Evolutionary conservation across 2,329 filamentous ascomycete genomes (phyloP), one percentile per base, ranked within the genome.

Genomic region (Colletotrichum aenigma): DNA sequence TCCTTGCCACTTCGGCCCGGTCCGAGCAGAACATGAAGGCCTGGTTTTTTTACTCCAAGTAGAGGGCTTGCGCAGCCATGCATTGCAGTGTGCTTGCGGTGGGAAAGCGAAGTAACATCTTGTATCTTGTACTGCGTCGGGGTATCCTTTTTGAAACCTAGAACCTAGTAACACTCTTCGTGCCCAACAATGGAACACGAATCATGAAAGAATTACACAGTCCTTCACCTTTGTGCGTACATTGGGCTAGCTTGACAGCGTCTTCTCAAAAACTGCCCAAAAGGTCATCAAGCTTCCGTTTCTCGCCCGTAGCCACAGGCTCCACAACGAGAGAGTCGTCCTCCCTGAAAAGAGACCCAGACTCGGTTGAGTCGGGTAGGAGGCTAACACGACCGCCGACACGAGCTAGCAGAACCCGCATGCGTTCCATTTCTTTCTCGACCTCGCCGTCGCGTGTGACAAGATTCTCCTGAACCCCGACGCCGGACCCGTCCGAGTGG

Each of bases 401-500:
- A 30, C 92, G 87, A 1, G 89, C 88, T 70, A 93, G 86, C 76
- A 95, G 83, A 78, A 92, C 86, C 38, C 92, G 89, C 89, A 93
- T 94, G 77, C 89, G 89, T 81, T 92, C 90, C 70, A 95, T 85
- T 83, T 95, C 93, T 69, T 86, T 86, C 81, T 93, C 93, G 12
- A 95, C 82, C 64, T 92, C 89, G 2, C 92, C 91, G 80, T 93
- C 90, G 36, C 90, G 89, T 66, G 91, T 93, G 2, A 94, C 88
- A 5, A 95, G 82, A 81, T 94, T 95, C 74, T 91, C 89, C 81
- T 95, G 94, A 8, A 93, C 84, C 9, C 84, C 79, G 77, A 83
- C 77, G 78, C 84, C 78, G 80, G 83, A 38, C 5, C 81, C 79
- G n/a, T 72, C 79, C 24, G 68, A 70, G 6, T 58, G 67, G 61